These are phyloP conservation scores for Alternaria consortialis DNA, from an alignment of 2,329 filamentous ascomycete genomes.

Conservation along the genomic window DNA sequence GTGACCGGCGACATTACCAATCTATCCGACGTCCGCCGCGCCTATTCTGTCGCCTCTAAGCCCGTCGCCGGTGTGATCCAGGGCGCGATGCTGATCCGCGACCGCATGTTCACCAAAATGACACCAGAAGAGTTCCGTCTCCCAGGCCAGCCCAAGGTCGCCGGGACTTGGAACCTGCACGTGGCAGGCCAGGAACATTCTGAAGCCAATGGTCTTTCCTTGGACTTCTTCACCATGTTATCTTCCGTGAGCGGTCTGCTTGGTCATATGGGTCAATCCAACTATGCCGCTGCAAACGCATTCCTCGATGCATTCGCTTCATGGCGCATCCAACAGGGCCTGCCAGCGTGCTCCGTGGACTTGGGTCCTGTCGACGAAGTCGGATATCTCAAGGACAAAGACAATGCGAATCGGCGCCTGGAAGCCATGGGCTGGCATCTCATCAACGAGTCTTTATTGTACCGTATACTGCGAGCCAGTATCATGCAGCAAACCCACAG, in stretches of 20 bases:
- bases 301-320: slow-evolving; percentile 43
- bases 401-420: neutral
- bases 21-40: slow-evolving; percentile 5
- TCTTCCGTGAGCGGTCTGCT: slow-evolving; percentile 39
- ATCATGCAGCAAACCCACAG: neutral
- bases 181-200: slow-evolving; percentile 2
- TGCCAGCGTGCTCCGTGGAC: slow-evolving; percentile 34
- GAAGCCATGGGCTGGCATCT: neutral
- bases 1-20: slow-evolving; percentile 14
- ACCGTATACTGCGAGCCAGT: neutral
- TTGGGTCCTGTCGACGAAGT: slow-evolving; percentile 39
- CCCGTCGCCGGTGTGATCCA: slow-evolving; percentile 19
- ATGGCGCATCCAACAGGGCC: slow-evolving; percentile 27
- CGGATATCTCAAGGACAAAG: slow-evolving; percentile 30
- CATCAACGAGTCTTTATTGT: neutral
- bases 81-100: slow-evolving; percentile 8
- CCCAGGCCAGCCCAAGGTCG: slow-evolving; percentile 22
- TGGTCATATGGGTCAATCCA: slow-evolving; percentile 34
- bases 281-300: slow-evolving; percentile 39
- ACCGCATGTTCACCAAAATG: slow-evolving; percentile 23
- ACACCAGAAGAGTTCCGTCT: slow-evolving; percentile 18
- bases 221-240: slow-evolving; percentile 54
- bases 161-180: slow-evolving; percentile 40
- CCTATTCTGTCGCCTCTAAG: slow-evolving; percentile 2
- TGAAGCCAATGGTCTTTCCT: neutral